Percentiles rank a stretch among this genome's conserved stretches.
Conservation (phyloP, 2,329 filamentous ascomycete species). For the Talaromyces albobiverticillius region DNA sequence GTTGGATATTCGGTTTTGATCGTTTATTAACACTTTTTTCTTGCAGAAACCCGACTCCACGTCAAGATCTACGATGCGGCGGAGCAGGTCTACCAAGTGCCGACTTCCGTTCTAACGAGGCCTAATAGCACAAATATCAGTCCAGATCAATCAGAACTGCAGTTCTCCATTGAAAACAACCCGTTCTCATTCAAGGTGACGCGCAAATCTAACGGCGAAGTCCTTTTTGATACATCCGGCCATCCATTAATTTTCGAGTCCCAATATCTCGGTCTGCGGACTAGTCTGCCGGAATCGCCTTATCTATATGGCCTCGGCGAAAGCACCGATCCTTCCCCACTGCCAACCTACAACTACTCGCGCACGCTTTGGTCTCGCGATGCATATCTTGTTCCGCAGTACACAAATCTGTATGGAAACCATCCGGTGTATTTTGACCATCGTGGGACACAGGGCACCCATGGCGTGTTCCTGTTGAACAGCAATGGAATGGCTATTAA, state of each 20-base stretch:
- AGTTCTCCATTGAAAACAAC: constrained; percentile 51
- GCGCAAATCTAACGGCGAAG: constrained; percentile 28
- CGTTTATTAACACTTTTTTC: not conserved
- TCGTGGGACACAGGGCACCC: constrained; percentile 55
- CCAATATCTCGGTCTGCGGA: constrained; percentile 72
- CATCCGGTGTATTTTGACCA: constrained; percentile 77
- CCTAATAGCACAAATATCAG: constrained; percentile 47
- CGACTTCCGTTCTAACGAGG: constrained; percentile 64
- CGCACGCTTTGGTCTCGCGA: constrained; percentile 70
- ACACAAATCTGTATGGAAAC: constrained; percentile 67
- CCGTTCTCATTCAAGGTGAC: constrained; percentile 68
- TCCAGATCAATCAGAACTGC: constrained; percentile 41
- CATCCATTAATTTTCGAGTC: constrained; percentile 69
- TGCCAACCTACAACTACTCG: constrained; percentile 67
- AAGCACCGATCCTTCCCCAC: constrained; percentile 67
- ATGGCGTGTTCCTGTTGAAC: constrained; percentile 67
- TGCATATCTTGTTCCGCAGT: constrained; percentile 58
- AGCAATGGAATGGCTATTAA: constrained; percentile 76
- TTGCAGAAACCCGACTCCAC: constrained; percentile 57
- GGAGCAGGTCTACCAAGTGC: constrained; percentile 72
- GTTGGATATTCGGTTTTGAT: not conserved
- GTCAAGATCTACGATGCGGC: constrained; percentile 69
- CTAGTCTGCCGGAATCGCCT: constrained; percentile 64
- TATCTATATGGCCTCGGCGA: constrained; percentile 78
- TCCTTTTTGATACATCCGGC: constrained; percentile 67